Evolutionary conservation across 176 grass and related monocot species (phyloP).

Genomic region (Bonia amplexicaulis): DNA sequence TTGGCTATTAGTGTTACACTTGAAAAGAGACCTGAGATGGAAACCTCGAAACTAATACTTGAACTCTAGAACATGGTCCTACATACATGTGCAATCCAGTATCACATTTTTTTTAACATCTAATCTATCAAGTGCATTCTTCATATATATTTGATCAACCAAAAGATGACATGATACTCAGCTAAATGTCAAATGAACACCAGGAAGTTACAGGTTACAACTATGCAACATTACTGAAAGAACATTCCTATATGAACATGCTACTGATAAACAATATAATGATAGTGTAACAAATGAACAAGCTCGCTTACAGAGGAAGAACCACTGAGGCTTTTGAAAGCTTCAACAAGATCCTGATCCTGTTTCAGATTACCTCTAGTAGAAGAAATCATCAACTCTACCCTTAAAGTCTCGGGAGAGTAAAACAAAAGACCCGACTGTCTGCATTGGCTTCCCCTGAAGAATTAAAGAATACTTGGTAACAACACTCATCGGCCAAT

Average conservation of each 20-base stretch:
- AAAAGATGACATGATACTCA: not conserved
- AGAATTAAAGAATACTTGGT: slow-evolving; percentile 47
- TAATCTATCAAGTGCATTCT: slow-evolving; percentile 3
- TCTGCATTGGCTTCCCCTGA: slow-evolving; percentile 9
- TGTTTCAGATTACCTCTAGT: slow-evolving; percentile 49
- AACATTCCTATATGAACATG: slow-evolving; percentile 44
- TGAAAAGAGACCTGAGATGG: not conserved
- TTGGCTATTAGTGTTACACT: not conserved
- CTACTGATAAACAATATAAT: slow-evolving; percentile 28
- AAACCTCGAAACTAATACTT: not conserved
- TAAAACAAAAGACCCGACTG: slow-evolving; percentile 1
- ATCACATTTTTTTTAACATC: not conserved
- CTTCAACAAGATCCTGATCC: slow-evolving; percentile 32
- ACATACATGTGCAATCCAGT: not conserved
- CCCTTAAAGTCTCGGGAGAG: slow-evolving; percentile 12
- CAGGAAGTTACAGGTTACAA: slow-evolving; percentile 33
- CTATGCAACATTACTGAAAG: slow-evolving; percentile 33
- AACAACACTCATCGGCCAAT: not conserved
- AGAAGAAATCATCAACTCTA: slow-evolving; percentile 48
- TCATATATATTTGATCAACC: slow-evolving; percentile 11
- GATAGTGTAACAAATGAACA: slow-evolving; percentile 33
- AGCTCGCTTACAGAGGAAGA: slow-evolving; percentile 27
- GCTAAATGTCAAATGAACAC: not conserved
- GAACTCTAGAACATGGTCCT: not conserved
- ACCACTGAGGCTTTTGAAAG: slow-evolving; percentile 19